phyloP scores from a whole-genome alignment of 768 basidiomycete species.

The Pholiota conissans region DNA sequence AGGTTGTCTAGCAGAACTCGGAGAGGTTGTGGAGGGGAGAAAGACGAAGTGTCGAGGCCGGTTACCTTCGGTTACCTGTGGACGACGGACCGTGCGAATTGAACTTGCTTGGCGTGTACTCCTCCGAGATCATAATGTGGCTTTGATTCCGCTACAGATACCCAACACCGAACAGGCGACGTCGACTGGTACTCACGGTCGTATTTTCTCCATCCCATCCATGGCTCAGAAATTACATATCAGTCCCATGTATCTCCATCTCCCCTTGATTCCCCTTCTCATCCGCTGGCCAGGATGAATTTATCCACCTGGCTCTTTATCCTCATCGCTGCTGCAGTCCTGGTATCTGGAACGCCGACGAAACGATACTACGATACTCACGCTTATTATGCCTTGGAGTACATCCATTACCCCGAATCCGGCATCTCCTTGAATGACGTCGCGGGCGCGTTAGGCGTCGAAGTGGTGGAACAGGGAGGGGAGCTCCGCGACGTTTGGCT shows the following conservation, averaged over 20 bases:
- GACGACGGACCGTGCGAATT: background rate
- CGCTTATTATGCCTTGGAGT: slow-evolving; percentile 82
- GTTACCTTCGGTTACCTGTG: background rate
- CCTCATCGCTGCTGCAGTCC: slow-evolving; percentile 6
- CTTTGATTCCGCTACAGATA: background rate
- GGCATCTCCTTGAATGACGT: slow-evolving; percentile 56
- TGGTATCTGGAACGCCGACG: slow-evolving; percentile 34
- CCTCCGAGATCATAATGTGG: background rate
- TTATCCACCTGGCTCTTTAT: slow-evolving; percentile 11
- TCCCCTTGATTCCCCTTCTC: slow-evolving; percentile 2
- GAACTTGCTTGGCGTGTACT: background rate
- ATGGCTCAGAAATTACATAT: background rate
- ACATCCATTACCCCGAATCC: slow-evolving; percentile 36
- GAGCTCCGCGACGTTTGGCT: slow-evolving; percentile 83
- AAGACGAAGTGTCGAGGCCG: background rate
- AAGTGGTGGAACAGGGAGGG: slow-evolving; percentile 86
- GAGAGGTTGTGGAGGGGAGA: background rate
- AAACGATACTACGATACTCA: slow-evolving; percentile 59
- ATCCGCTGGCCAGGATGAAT: slow-evolving; percentile 17
- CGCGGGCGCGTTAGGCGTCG: slow-evolving; percentile 63
- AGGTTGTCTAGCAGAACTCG: background rate
- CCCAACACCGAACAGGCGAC: background rate
- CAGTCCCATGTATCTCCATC: slow-evolving; percentile 1
- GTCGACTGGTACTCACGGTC: slow-evolving; percentile 1
- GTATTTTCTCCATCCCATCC: background rate